A percentile compares a stretch with the other conserved stretches of the same genome.
Evolutionary conservation across 2,329 filamentous ascomycete genomes (phyloP).

Genomic region (Juglanconis juglandina): DNA sequence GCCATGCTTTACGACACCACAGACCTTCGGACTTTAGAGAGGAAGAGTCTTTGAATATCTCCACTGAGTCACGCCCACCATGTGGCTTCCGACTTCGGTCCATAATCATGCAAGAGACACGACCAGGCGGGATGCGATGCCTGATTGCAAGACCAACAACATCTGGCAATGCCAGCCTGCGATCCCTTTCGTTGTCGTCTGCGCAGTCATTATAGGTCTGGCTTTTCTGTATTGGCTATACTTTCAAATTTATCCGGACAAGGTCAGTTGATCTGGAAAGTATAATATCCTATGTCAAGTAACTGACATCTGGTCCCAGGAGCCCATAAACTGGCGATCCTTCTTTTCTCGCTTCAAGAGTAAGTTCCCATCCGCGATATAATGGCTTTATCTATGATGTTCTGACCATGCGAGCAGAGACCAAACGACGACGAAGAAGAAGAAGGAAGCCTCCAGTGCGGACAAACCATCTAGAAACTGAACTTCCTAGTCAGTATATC

Average conservation of each 20-base stretch:
- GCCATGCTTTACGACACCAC: background rate
- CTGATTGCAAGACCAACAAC: background rate
- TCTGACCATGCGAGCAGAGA: background rate
- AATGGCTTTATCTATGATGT: background rate
- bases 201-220: background rate
- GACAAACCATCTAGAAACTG: background rate
- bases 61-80: background rate
- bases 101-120: background rate
- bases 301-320: background rate
- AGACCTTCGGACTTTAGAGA: background rate
- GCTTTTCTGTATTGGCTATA: background rate
- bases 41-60: background rate
- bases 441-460: background rate
- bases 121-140: background rate
- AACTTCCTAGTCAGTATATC: background rate
- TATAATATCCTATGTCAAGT: background rate
- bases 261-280: background rate
- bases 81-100: background rate
- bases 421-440: background rate
- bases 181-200: background rate
- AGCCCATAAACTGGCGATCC: background rate
- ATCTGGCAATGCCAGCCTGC: conserved; percentile 2
- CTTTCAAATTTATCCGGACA: background rate
- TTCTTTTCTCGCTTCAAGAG: background rate
- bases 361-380: background rate